Base-by-base conservation (phyloP, 2,329 filamentous ascomycete genomes). In the Torrubiella hemipterigena region DNA sequence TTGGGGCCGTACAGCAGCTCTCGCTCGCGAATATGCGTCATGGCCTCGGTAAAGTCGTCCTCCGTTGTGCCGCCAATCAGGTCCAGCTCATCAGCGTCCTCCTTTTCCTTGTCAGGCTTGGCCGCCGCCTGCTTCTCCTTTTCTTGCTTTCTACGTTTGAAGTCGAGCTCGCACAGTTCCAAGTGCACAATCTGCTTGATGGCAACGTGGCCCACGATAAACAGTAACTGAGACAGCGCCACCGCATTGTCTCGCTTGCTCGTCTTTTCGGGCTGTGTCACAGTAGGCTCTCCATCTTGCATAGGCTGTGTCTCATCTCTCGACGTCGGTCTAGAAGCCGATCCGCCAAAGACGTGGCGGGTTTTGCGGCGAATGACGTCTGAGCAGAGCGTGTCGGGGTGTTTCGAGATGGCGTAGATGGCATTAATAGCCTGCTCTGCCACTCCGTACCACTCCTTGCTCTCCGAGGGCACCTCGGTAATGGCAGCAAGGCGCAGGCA, bases 181-280 rank as follows among this genome's bases (percentile, higher is more conserved):
- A 98, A 72, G 52, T 98, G 91, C 1, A 98, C 93, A 44, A 98
- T 98, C 51, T 98, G 93, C 60, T 98, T 98, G 51, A 98, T 91
- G 11, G 91, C 91, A 29, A 96, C 82, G 49, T 98, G 91, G 0
- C 91, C 91, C 18, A 96, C 89, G 21, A 94, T 81, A 51, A 96
- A 96, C 0, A 98, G 67, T 3, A 98, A 69, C 47, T 96, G 91
- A 0, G 91, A 94, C 3, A 98, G 65, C 1, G 74, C 77, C 28
- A 86, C 69, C 2, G 84, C 77, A 5, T 77, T 73, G 43, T 79
- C 83, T 18, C 78, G 54, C 41, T 56, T 73, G 47, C 68, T 74
- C 7, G 64, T 55, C 41, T 61, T 61, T 42, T 51, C 56, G 29
- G 39, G 17, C 31, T 49, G 46, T 5, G 52, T 55, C 34, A 50